These are phyloP conservation scores for Haematococcus lacustris DNA, from an alignment of 139 green algal species.

Conservation along the genomic window DNA sequence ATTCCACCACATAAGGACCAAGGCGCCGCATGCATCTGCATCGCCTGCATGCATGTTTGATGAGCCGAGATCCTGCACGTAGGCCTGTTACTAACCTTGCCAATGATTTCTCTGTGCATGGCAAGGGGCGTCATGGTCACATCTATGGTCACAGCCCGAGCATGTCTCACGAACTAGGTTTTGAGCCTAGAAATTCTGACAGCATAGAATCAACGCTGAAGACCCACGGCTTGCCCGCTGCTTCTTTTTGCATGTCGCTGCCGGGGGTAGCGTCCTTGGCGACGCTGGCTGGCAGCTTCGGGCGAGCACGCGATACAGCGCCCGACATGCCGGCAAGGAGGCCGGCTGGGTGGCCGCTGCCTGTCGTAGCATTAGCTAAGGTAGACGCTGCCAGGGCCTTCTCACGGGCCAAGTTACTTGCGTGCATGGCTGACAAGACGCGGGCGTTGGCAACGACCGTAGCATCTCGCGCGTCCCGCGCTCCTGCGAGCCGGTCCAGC, in stretches of 20 bases:
- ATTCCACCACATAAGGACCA: too few species aligned
- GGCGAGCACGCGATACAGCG: background rate
- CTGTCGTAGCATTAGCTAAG: too few species aligned
- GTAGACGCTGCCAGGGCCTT: background rate
- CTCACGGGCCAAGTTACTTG: background rate
- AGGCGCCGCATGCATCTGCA: too few species aligned
- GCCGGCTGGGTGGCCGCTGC: background rate
- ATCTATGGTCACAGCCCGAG: too few species aligned
- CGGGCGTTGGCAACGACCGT: constrained; percentile 12
- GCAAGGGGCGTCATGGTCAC: too few species aligned
- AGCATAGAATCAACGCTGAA: constrained; percentile 27
- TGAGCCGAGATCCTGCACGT: too few species aligned
- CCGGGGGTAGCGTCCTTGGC: constrained; percentile 16
- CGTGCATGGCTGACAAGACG: background rate
- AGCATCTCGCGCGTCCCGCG: constrained; percentile 18
- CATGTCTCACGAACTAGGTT: too few species aligned
- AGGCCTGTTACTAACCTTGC: too few species aligned
- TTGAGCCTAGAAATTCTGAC: constrained; percentile 24
- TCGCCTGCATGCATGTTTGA: too few species aligned
- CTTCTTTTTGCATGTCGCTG: constrained; percentile 5
- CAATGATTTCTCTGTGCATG: too few species aligned
- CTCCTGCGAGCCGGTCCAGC: constrained; percentile 15
- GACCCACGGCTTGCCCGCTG: constrained; percentile 10
- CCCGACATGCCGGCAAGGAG: background rate
- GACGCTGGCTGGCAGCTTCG: constrained; percentile 5